Conservation (phyloP, 129 eudicot genomes). For the Smallanthus sonchifolius region DNA sequence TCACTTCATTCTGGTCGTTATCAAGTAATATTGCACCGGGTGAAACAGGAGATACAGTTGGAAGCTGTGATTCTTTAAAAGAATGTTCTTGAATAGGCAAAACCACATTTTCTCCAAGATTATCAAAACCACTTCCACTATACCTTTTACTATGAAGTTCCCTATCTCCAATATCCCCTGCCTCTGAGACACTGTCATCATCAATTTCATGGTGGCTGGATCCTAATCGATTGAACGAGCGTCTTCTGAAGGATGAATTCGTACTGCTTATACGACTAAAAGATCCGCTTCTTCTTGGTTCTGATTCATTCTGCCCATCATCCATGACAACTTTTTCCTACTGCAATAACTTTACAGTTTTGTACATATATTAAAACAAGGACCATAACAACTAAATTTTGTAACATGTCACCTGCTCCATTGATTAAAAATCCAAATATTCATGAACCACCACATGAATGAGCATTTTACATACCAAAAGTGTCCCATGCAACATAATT, state of each 20-base stretch:
- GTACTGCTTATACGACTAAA: constrained; percentile 45
- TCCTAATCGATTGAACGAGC: constrained; percentile 29
- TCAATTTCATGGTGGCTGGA: constrained; percentile 27
- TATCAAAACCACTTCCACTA: constrained; percentile 41
- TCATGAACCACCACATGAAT: background rate
- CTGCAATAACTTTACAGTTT: background rate
- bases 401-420: constrained; percentile 16
- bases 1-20: constrained; percentile 33
- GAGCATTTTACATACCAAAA: background rate
- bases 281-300: constrained; percentile 41
- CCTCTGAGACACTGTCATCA: constrained; percentile 63
- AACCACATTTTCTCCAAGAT: constrained; percentile 23
- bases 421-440: background rate
- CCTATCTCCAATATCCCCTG: constrained; percentile 84
- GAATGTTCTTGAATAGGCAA: constrained; percentile 45
- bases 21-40: constrained; percentile 28
- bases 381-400: constrained; percentile 17
- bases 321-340: constrained; percentile 37
- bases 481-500: background rate
- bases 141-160: constrained; percentile 52
- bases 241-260: constrained; percentile 60
- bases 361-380: background rate
- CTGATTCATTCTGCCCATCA: constrained; percentile 23
- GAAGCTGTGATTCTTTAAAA: constrained; percentile 18
- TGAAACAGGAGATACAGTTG: constrained; percentile 38